Base-by-base conservation (phyloP, 139 green algal genomes). In the Chlorella vulgaris region DNA sequence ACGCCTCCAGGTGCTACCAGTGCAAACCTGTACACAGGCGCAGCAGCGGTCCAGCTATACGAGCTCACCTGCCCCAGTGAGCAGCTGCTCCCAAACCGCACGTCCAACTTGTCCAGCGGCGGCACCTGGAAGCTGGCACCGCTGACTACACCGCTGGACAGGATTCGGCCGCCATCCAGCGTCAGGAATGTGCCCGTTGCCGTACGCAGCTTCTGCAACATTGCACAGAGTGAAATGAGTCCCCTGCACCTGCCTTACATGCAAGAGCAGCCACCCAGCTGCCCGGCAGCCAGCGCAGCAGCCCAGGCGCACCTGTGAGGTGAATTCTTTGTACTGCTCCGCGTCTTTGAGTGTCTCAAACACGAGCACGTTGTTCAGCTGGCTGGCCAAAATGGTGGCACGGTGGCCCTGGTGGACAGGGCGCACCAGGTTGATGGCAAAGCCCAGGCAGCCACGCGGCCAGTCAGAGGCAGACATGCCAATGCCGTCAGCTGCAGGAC, bases 401-500 rank as follows among this genome's bases (percentile, higher is more conserved):
- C 92, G 83, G 43, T 89, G 85, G 80, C 88, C 90, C 0, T 7
- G 69, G 58, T 82, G 29, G 4, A 47, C 61, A 0, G 88, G 88
- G 13, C 91, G 89, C 36, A 95, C 68, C 60, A 96, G 84, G 86
- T 96, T 96, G 75, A 90, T 74, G 0, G 84, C 86, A 62, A 89
- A 96, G 38, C 90, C 91, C 71, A 93, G 47, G 86, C 87, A 94
- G 38, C 92, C 92, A 15, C 60, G 42, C 0, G 92, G 92, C 92
- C 92, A 95, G 47, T 91, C 80, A 21, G 75, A 50, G 19, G 60
- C 73, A 3, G 35, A 15, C 73, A 79, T 68, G 53, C 53, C 73
- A 35, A 69, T 3, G 29, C 73, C 53, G 1, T 79, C 51, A 33
- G 35, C 73, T 79, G 73, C 35, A 63, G 1, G 29, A 7, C 10